Percentiles rank a stretch among this genome's conserved stretches.
Evolutionary conservation across 2,329 filamentous ascomycete species (phyloP).

Genomic region (Colletotrichum sp.): DNA sequence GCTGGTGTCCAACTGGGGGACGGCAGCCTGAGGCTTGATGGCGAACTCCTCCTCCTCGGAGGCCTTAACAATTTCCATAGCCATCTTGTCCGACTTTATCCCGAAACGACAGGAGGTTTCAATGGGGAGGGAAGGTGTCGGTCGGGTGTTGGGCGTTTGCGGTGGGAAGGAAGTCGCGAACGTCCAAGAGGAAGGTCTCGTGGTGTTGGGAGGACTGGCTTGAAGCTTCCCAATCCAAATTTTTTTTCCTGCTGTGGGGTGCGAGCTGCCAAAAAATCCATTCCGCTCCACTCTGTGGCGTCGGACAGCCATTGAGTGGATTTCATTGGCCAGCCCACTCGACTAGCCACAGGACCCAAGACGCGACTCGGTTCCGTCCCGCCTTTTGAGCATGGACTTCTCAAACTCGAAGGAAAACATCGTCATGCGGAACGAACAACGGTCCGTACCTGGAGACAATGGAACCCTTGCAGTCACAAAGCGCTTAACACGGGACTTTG

Average conservation of each 20-base stretch:
- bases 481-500: background rate
- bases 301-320: background rate
- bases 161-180: constrained; percentile 14
- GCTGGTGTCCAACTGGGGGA: constrained; percentile 82
- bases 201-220: constrained; percentile 22
- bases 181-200: constrained; percentile 16
- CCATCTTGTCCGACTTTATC: constrained; percentile 34
- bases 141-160: constrained; percentile 8
- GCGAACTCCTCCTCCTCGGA: constrained; percentile 72
- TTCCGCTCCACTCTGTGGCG: constrained; percentile 9
- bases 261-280: constrained; percentile 16
- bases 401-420: background rate
- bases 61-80: constrained; percentile 52
- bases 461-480: background rate
- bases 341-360: constrained; percentile 15
- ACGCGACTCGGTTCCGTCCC: constrained; percentile 16
- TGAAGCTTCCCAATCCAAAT: constrained; percentile 25
- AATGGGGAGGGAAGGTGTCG: background rate
- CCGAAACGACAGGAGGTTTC: constrained; percentile 4
- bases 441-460: background rate
- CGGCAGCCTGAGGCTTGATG: constrained; percentile 90
- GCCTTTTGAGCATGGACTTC: background rate
- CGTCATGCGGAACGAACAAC: background rate
- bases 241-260: constrained; percentile 27
- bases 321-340: background rate